A percentile compares a stretch with the other conserved stretches of the same genome.
phyloP scores from a whole-genome alignment of 2,329 filamentous ascomycete genomes.

The Aaosphaeria pasadenensis region DNA sequence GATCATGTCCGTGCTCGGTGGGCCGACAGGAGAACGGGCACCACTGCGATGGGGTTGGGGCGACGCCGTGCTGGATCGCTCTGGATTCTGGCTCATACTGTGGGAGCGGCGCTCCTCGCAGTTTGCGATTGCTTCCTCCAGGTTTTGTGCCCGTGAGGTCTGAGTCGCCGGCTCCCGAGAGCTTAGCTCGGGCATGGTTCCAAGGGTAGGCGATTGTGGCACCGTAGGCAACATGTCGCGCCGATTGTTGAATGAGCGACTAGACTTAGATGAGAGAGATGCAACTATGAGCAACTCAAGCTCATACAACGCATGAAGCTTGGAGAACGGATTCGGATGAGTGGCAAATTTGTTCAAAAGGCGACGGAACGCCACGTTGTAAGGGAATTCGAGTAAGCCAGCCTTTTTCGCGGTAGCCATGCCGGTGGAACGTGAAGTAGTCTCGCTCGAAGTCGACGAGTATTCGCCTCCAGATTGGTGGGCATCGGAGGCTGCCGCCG shows the following conservation, averaged over 20 bases:
- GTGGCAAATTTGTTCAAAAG: slow-evolving; percentile 84
- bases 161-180: slow-evolving; percentile 43
- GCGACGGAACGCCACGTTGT: slow-evolving; percentile 73
- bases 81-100: slow-evolving; percentile 39
- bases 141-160: slow-evolving; percentile 42
- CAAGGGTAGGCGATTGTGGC: slow-evolving; percentile 45
- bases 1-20: slow-evolving; percentile 43
- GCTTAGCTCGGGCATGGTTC: slow-evolving; percentile 43
- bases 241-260: slow-evolving; percentile 41
- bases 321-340: slow-evolving; percentile 81
- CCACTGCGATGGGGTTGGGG: slow-evolving; percentile 34
- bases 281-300: slow-evolving; percentile 78
- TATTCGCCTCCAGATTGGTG: slow-evolving; percentile 45
- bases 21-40: slow-evolving; percentile 35
- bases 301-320: slow-evolving; percentile 79
- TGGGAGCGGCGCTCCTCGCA: slow-evolving; percentile 67
- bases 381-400: slow-evolving; percentile 66
- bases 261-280: slow-evolving; percentile 61
- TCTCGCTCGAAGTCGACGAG: slow-evolving; percentile 45
- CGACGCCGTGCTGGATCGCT: slow-evolving; percentile 33
- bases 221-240: slow-evolving; percentile 40
- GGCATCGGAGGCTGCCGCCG: slow-evolving; percentile 35
- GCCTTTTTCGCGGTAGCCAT: slow-evolving; percentile 42
- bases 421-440: slow-evolving; percentile 40
- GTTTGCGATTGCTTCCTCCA: slow-evolving; percentile 68